A percentile compares a stretch with the other conserved stretches of the same genome.
phyloP scores from a whole-genome alignment of 179 eudicot genomes.

The Nepenthes alata region DNA sequence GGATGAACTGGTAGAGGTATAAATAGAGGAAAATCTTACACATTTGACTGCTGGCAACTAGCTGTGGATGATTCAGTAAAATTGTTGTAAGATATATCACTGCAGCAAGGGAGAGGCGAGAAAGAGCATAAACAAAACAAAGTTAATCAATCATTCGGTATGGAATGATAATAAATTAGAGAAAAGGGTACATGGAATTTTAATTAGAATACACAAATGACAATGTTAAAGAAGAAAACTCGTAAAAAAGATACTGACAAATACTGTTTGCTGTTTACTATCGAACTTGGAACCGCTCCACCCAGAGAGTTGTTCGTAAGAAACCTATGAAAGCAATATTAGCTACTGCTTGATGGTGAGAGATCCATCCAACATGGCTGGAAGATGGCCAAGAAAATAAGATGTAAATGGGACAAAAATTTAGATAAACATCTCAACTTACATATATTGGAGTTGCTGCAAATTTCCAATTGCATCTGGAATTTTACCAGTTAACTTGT shows the following conservation, averaged over 20 bases:
- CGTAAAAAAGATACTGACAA: slow-evolving; percentile 18
- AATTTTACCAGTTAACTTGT: slow-evolving; percentile 52
- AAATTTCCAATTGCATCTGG: slow-evolving; percentile 34
- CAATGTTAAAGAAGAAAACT: slow-evolving; percentile 12
- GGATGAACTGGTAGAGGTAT: background rate
- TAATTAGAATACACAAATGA: background rate
- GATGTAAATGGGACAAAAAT: background rate
- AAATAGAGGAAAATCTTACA: slow-evolving; percentile 24
- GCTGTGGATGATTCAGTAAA: slow-evolving; percentile 28
- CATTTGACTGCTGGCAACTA: slow-evolving; percentile 33
- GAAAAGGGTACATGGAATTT: background rate
- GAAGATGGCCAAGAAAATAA: background rate
- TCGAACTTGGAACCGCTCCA: slow-evolving; percentile 56
- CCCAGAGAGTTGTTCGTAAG: slow-evolving; percentile 49
- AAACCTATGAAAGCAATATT: slow-evolving; percentile 29
- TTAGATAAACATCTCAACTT: slow-evolving; percentile 6
- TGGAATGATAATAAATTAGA: background rate
- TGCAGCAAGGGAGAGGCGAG: slow-evolving; percentile 10
- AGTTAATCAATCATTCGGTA: background rate
- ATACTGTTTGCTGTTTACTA: slow-evolving; percentile 20
- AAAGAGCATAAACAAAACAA: background rate
- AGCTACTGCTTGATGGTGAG: background rate
- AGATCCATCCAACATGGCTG: background rate
- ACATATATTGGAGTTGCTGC: slow-evolving; percentile 17
- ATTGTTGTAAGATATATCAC: slow-evolving; percentile 62